Conservation (phyloP, 176 grass and related monocot species). For the Areca catechu region DNA sequence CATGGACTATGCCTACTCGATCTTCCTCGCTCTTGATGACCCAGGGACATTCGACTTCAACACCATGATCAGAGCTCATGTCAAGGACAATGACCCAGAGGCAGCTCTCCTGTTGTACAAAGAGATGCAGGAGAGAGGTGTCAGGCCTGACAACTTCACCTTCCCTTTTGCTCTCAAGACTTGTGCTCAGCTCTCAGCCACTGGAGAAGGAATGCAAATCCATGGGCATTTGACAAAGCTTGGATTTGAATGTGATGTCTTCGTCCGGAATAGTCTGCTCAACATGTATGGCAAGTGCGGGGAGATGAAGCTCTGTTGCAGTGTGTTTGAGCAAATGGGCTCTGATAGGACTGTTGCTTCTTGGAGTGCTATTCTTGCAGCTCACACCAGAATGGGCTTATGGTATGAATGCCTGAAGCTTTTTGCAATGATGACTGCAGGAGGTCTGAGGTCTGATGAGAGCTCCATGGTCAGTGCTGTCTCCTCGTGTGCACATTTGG, state of each 20-base stretch:
- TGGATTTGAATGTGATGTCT: constrained; percentile 41
- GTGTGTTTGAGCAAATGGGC: constrained; percentile 32
- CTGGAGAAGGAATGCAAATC: constrained; percentile 36
- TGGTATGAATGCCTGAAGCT: constrained; percentile 46
- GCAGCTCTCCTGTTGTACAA: constrained; percentile 37
- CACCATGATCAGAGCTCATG: constrained; percentile 55
- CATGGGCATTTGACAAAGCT: constrained; percentile 53
- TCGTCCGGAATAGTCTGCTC: constrained; percentile 67
- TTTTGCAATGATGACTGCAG: constrained; percentile 34
- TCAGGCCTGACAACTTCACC: constrained; percentile 51
- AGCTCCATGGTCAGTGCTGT: constrained; percentile 55
- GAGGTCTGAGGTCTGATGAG: constrained; percentile 46
- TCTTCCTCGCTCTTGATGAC: constrained; percentile 54
- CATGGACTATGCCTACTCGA: constrained; percentile 59
- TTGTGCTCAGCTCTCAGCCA: constrained; percentile 33
- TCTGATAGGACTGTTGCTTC: constrained; percentile 32
- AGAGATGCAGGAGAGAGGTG: constrained; percentile 30
- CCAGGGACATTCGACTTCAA: constrained; percentile 74
- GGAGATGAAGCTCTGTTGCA: constrained; percentile 27
- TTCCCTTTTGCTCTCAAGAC: constrained; percentile 66
- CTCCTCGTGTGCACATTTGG: constrained; percentile 53
- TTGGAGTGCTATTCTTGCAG: constrained; percentile 63
- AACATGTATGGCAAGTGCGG: constrained; percentile 74
- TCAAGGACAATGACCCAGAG: constrained; percentile 21
- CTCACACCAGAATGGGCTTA: constrained; percentile 30